Conservation (phyloP, 2,329 filamentous ascomycete genomes). For the Cercospora sp. region DNA sequence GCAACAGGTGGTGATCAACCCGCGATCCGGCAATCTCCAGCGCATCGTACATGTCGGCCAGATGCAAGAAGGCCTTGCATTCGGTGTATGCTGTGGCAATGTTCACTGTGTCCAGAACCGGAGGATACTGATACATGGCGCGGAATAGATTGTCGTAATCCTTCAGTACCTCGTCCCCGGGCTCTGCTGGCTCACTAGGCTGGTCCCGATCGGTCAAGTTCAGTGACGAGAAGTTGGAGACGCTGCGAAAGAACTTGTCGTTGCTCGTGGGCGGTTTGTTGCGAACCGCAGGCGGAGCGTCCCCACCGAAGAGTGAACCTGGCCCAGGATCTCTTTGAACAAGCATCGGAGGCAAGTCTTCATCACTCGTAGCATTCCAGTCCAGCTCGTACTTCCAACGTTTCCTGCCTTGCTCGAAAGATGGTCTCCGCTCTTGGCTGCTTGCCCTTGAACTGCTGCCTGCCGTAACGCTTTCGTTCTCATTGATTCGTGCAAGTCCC, state of each 20-base stretch:
- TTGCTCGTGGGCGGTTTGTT: constrained; percentile 65
- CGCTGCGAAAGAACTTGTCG: constrained; percentile 79
- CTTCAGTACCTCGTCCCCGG: constrained; percentile 71
- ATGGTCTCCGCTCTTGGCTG: constrained; percentile 41
- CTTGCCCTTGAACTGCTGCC: constrained; percentile 42
- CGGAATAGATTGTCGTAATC: constrained; percentile 96
- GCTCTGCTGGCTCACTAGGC: constrained; percentile 51
- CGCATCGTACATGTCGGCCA: constrained; percentile 95
- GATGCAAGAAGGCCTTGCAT: constrained; percentile 82
- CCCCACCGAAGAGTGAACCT: constrained; percentile 35
- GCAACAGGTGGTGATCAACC: constrained; percentile 89
- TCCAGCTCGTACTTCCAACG: constrained; percentile 90
- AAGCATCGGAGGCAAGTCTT: constrained; percentile 77
- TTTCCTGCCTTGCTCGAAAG: constrained; percentile 50
- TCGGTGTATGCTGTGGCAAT: constrained; percentile 92
- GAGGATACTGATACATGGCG: constrained; percentile 92
- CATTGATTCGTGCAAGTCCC: constrained; percentile 31
- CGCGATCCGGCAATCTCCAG: constrained; percentile 82
- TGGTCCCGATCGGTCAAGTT: constrained; percentile 50
- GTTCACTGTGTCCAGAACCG: constrained; percentile 77
- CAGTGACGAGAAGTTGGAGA: constrained; percentile 71
- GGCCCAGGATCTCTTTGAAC: constrained; percentile 68
- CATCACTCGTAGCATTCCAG: constrained; percentile 64
- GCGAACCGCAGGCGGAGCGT: constrained; percentile 53
- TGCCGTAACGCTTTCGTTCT: constrained; percentile 33